Conservation (phyloP, 495 filamentous ascomycete species). For the Pseudomonodictys pantanalensis region DNA sequence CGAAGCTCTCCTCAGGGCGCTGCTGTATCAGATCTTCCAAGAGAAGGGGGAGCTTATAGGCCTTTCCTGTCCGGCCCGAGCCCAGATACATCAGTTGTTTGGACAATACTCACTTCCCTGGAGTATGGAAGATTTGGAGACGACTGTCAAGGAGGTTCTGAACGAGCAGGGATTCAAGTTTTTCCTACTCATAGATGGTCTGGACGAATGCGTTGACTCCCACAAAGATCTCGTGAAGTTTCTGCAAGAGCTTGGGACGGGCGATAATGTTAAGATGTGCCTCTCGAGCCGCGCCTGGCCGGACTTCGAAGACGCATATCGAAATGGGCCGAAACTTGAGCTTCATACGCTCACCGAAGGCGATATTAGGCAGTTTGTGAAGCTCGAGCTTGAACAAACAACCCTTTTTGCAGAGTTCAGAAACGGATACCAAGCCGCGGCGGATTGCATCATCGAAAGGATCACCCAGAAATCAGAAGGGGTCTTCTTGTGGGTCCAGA, state of each 20-base stretch:
- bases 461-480: conserved; percentile 12
- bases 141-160: neutral
- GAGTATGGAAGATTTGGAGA: conserved; percentile 5
- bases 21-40: conserved; percentile 1
- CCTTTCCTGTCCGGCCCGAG: neutral
- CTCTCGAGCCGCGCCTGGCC: conserved; percentile 10
- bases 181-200: conserved; percentile 10
- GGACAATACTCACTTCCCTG: conserved; percentile 1
- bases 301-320: conserved; percentile 6
- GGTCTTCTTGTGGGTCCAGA: neutral
- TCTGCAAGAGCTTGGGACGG: neutral
- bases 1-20: neutral
- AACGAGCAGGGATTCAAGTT: neutral
- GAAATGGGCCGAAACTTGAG: neutral
- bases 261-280: conserved; percentile 4
- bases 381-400: neutral
- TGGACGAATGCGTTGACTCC: conserved; percentile 8
- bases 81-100: neutral
- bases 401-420: neutral
- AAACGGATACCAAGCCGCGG: neutral
- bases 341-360: conserved; percentile 3
- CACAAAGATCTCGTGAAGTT: conserved; percentile 1
- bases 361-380: neutral
- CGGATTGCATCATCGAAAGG: neutral
- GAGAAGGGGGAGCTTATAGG: neutral